Conservation (phyloP, 352 stramenopile genomes). For the Thalassiosira hispida region DNA sequence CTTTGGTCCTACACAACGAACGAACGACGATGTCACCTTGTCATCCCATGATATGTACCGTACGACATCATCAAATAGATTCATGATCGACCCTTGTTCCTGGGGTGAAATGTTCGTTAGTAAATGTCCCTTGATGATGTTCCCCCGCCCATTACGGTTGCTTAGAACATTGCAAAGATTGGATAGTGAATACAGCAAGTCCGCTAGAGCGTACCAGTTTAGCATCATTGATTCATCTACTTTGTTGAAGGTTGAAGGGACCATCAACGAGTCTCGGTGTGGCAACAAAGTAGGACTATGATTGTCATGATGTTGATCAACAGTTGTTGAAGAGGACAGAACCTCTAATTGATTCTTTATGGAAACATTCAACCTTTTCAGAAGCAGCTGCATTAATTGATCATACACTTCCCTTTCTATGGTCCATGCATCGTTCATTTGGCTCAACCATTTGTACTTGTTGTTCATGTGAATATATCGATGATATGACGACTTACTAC, state of each 20-base stretch:
- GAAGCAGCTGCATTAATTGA: slow-evolving; percentile 12
- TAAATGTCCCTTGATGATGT: slow-evolving; percentile 17
- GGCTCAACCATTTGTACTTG: background rate
- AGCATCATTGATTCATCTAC: background rate
- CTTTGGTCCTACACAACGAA: slow-evolving; percentile 35
- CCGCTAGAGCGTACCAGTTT: slow-evolving; percentile 38
- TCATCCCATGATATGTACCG: slow-evolving; percentile 32
- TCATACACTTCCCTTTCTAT: slow-evolving; percentile 24
- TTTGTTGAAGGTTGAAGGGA: background rate
- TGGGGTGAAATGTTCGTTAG: slow-evolving; percentile 10
- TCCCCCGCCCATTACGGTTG: background rate
- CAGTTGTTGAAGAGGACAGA: background rate
- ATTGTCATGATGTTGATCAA: background rate
- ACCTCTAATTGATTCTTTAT: slow-evolving; percentile 15
- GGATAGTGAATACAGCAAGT: slow-evolving; percentile 27
- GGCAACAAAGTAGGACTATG: slow-evolving; percentile 2
- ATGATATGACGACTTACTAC: background rate
- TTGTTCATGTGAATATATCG: background rate
- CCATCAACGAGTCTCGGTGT: background rate
- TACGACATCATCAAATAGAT: slow-evolving; percentile 26
- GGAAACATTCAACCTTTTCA: slow-evolving; percentile 18
- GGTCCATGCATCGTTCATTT: slow-evolving; percentile 1
- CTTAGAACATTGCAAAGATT: slow-evolving; percentile 12
- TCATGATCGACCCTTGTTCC: slow-evolving; percentile 4
- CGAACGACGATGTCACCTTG: slow-evolving; percentile 34